Base-by-base conservation (phyloP, 208 protist species). In the Crithidia expoeki region DNA sequence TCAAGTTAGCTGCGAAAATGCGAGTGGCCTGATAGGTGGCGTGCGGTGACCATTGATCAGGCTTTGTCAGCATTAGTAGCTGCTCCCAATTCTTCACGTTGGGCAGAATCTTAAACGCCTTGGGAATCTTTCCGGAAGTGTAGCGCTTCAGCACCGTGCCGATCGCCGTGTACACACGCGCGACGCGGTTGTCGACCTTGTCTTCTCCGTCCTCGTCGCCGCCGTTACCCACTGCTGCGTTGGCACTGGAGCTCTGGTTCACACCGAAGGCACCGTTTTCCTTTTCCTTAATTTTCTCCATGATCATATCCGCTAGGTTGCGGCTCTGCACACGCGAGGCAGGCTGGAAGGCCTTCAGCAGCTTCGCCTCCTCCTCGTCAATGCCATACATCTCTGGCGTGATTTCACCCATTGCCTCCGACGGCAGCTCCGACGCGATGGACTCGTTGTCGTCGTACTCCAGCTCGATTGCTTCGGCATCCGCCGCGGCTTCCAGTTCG, bases 91-190 rank as follows among this genome's bases (percentile, higher is more conserved):
- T 94, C 36, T 86, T 79, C 23, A 99, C 89, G 40, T 94, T 92
- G 40, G 99, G 99, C 42, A 99, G 78, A 47, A 99, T 94, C 83
- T 99, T 99, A 83, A 99, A 99, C 17, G 98, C 98, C 86, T 99
- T 99, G 23, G 98, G 99, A 12, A 99, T 83, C 85, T 99, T 99
- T 32, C 99, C 99, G 25, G 90, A 96, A n/a, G 88, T 97, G 85
- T 99, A 99, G 19, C 69, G 83, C 65, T 93, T 89, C 56, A 99
- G 81, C 30, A 99, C 80, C 36, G 74, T 84, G 33, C 98, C 98
- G 40, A 99, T 95, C 21, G 90, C 87, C 53, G 85, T 95, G 89
- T 98, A 98, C 59, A 98, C 90, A 51, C 90, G 89, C 25, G 89
- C 85, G 16, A 97, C 92, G 49, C 90, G 89, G 30, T 79, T 76